Base-by-base conservation (phyloP, 371 early-diverging fungal species). In the Circinella umbellata region DNA sequence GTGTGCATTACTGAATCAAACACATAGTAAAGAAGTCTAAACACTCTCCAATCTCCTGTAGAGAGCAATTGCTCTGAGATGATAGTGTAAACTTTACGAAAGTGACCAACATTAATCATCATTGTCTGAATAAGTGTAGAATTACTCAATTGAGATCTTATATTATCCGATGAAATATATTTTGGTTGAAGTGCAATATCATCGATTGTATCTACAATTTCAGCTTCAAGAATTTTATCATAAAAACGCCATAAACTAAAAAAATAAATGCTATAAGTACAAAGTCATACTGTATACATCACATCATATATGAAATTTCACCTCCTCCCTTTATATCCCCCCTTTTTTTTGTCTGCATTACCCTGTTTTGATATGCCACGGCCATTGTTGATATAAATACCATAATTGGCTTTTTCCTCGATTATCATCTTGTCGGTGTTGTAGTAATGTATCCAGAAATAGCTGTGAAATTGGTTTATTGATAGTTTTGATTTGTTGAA, bases 321-420 rank as follows among this genome's bases (percentile, higher is more conserved):
- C 27, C 27, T 27, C 27, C 27, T 27, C 27, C 27, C 27, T 27
- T 27, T 27, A 27, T 27, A 27, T 27, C 2, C 27, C 27, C 27
- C 2, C 2, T 27, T 51, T 3, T 61, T n/a, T 11, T 17, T 14
- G 13, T 36, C 20, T 42, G 5, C 14, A n/a, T 63, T 64, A 49
- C 65, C 53, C n/a, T 27, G 48, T 18, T 34, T 64, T 64, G 37
- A 64, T 4, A 53, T 64, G 48, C 49, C 39, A n/a, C 4, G 65
- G 53, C 65, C 65, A 64, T n/a, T 38, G 4, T 15, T 49, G 15
- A 64, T 64, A 64, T 11, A 64, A 14, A n/a, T 34, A 18, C 65
- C 65, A 64, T 17, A 61, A n/a, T 8, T 39, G 42, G 20, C 34
- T 36, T 38, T 61, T 42, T 17, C 34, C 46, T 7, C 18, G 17